Percentiles rank a stretch among this genome's conserved stretches.
These are phyloP conservation scores for Trametes polyzona DNA, from an alignment of 1,284 basidiomycete species.

Conservation along the genomic window DNA sequence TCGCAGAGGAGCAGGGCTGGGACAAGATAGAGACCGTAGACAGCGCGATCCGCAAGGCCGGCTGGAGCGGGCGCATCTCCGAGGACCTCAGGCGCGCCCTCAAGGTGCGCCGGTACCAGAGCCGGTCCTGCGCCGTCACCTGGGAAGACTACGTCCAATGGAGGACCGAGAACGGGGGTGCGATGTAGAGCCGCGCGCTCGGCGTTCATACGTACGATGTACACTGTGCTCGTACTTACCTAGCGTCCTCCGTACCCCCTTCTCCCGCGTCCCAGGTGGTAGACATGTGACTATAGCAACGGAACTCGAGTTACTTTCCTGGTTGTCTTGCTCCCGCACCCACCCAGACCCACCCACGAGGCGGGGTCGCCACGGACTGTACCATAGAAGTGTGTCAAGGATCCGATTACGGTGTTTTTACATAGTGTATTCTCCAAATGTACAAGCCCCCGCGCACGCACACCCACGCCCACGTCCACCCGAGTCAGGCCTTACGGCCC, in stretches of 20 bases:
- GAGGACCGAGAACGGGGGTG: slow-evolving; percentile 56
- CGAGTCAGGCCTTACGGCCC: neutral
- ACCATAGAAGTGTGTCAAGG: slow-evolving; percentile 4
- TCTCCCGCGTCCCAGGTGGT: neutral
- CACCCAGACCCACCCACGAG: too few relatives aligned
- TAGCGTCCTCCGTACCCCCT: too few relatives aligned
- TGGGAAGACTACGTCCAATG: slow-evolving; percentile 83
- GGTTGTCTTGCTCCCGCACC: neutral
- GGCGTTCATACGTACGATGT: too few relatives aligned
- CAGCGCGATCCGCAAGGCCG: slow-evolving; percentile 91
- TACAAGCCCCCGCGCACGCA: too few relatives aligned
- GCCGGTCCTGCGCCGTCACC: slow-evolving; percentile 68
- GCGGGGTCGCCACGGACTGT: slow-evolving; percentile 3
- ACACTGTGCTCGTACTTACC: too few relatives aligned
- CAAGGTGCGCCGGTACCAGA: slow-evolving; percentile 85
- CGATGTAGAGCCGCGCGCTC: too few relatives aligned
- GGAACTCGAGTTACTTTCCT: neutral
- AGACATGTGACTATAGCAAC: too few relatives aligned
- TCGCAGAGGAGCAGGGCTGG: slow-evolving; percentile 94
- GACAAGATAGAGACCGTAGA: slow-evolving; percentile 87
- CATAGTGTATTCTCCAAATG: slow-evolving; percentile 11
- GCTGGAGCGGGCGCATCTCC: slow-evolving; percentile 82
- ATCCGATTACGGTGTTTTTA: slow-evolving; percentile 13
- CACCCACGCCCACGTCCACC: neutral
- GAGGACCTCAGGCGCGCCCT: slow-evolving; percentile 82